These are phyloP conservation scores for Pseudogymnoascus sp. DNA, from an alignment of 2,329 filamentous ascomycete genomes.

Conservation along the genomic window DNA sequence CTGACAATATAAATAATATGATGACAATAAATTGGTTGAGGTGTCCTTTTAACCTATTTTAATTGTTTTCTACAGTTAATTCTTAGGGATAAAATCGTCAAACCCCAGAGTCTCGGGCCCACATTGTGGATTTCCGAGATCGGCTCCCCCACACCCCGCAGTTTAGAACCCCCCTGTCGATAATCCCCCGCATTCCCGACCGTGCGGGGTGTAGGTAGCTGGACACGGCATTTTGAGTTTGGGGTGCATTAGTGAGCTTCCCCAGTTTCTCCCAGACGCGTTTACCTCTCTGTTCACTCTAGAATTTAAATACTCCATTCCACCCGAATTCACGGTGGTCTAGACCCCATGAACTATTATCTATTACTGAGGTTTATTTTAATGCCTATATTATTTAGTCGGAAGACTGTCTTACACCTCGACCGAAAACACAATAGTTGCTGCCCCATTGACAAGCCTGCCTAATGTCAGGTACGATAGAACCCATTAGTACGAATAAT, in stretches of 20 bases:
- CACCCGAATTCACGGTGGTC: neutral
- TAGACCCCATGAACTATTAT: neutral
- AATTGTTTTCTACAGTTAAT: neutral
- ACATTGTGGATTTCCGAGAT: neutral
- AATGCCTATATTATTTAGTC: neutral
- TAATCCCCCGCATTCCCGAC: neutral
- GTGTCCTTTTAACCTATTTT: neutral
- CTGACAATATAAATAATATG: neutral
- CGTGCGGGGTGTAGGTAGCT: neutral
- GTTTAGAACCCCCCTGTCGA: neutral
- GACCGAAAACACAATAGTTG: neutral
- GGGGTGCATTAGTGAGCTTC: neutral
- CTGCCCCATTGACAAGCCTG: neutral
- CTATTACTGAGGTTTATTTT: neutral
- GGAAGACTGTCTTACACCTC: neutral
- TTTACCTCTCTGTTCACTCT: neutral
- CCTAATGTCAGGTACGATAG: neutral
- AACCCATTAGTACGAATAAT: conserved; percentile 11
- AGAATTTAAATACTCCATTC: neutral
- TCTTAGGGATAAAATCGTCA: neutral
- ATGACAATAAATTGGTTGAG: neutral
- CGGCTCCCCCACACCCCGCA: neutral
- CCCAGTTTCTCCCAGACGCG: neutral
- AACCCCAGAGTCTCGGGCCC: neutral
- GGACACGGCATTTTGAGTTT: neutral